Evolutionary conservation across 2,329 filamentous ascomycete genomes (phyloP), one percentile per base, ranked within the genome.

Genomic region (Bipolaris victoriae): DNA sequence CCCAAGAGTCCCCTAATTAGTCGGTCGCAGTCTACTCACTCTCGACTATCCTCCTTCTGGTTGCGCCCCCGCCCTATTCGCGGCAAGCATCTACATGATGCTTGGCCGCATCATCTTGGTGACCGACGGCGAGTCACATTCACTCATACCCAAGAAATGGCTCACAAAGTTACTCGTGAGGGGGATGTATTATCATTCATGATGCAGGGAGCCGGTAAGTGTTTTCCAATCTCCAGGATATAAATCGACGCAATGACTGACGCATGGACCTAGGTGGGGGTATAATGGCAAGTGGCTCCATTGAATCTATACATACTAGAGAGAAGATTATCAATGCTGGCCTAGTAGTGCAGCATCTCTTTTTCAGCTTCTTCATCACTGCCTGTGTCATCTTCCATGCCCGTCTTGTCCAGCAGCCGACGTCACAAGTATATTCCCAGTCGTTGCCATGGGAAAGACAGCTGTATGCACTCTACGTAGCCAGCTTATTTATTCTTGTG

Each of bases 51-150:
- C 40, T 43, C 5, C 49, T 52, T 18, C 40, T 82, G 10, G 68
- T 16, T 16, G 16, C 26, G 79, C 76, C 0, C 81, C 81, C 2
- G 77, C 78, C 0, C 72, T 82, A 3, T 81, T 78, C 63, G 81
- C 81, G n/a, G 81, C 81, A 5, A 74, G 72, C 1, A 77, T 82
- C 26, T 82, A 83, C 64, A 83, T 82, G 78, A 69, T 75, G n/a
- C 73, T 82, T 3, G 79, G 78, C 3, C 78, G 80, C 1, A 69
- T 82, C 47, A 79, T 82, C 31, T 62, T 74, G 11, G 58, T 72
- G 41, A 66, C 77, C 9, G 63, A 76, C 13, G 79, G 68, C 22
- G 79, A 80, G 31, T 43, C 69, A 3, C 65, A 74, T 43, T 74
- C 78, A 4, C 52, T 81, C 24, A 75, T 83, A 46, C 65, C 69